Evolutionary conservation across 1,284 basidiomycete species (phyloP).

Genomic region (Ceratobasidium sp.): DNA sequence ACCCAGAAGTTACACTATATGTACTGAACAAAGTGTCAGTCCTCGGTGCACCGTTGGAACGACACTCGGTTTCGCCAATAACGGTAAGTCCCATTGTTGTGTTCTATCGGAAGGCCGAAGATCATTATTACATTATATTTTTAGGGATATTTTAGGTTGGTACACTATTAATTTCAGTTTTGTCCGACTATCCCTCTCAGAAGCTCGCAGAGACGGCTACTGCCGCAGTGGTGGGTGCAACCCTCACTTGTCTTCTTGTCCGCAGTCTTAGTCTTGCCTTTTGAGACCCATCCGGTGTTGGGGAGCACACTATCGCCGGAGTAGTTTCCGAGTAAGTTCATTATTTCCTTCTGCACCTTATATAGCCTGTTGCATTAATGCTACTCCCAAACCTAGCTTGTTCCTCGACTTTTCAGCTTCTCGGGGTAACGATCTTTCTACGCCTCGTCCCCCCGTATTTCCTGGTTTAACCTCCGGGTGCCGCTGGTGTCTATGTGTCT

Average conservation of each 20-base stretch:
- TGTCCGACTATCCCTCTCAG: background rate
- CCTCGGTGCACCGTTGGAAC: conserved; percentile 12
- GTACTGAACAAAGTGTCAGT: conserved; percentile 5
- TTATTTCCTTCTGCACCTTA: background rate
- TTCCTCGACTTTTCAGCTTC: conserved; percentile 32
- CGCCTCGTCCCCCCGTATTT: conserved; percentile 17
- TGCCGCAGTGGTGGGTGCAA: conserved; percentile 10
- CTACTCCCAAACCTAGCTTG: background rate
- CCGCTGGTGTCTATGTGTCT: conserved; percentile 32
- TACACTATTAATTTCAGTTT: background rate
- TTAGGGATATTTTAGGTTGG: conserved; percentile 4
- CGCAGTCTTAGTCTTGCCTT: conserved; percentile 15
- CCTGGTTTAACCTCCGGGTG: conserved; percentile 30
- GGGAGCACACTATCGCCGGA: conserved; percentile 24
- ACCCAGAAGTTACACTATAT: background rate
- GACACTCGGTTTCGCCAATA: background rate
- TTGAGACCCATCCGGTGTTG: conserved; percentile 26
- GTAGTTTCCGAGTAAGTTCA: conserved; percentile 32
- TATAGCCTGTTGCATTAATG: background rate
- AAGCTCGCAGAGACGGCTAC: conserved; percentile 21
- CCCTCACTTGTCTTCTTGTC: background rate
- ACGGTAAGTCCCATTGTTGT: background rate
- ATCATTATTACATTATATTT: background rate
- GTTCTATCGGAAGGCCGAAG: background rate
- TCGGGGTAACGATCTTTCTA: conserved; percentile 26